Evolutionary conservation across 305 asterid genomes (phyloP).

Genomic region (Striga hermonthica): DNA sequence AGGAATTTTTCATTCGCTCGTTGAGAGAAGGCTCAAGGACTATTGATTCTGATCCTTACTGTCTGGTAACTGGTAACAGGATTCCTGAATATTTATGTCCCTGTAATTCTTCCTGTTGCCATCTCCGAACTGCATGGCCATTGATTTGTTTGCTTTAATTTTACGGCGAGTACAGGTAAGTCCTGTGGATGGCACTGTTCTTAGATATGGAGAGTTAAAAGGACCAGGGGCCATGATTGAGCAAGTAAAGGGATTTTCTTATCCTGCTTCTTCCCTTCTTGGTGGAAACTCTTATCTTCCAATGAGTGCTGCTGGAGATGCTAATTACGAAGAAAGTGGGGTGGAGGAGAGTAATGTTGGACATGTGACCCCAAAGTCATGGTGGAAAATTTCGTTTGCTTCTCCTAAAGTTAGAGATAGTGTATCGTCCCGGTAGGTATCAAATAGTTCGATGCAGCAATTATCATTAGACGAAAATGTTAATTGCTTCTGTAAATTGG

Average conservation of each 20-base stretch:
- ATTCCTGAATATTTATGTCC: conserved; percentile 33
- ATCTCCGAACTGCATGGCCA: conserved; percentile 25
- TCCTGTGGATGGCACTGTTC: conserved; percentile 91
- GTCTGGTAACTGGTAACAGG: conserved; percentile 96
- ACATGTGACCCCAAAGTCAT: conserved; percentile 54
- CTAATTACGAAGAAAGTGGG: conserved; percentile 36
- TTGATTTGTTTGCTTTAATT: conserved; percentile 18
- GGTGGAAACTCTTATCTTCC: conserved; percentile 72
- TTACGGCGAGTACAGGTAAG: conserved; percentile 52
- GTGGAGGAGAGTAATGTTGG: conserved; percentile 36
- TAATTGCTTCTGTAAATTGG: conserved; percentile 9
- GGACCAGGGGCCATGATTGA: conserved; percentile 89
- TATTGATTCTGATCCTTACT: conserved; percentile 57
- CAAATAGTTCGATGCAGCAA: conserved; percentile 22
- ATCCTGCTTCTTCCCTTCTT: conserved; percentile 77
- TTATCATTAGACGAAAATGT: conserved; percentile 25
- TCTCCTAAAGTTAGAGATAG: conserved; percentile 81
- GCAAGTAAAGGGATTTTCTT: conserved; percentile 93
- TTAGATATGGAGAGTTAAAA: conserved; percentile 77
- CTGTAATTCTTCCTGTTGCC: conserved; percentile 18
- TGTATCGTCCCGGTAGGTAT: conserved; percentile 54
- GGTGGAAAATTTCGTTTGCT: conserved; percentile 90
- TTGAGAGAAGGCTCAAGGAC: conserved; percentile 84
- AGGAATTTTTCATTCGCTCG: conserved; percentile 70
- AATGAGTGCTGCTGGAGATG: conserved; percentile 44